Evolutionary conservation across 495 filamentous ascomycete genomes (phyloP).

Genomic region (Aspergillus ostianus): DNA sequence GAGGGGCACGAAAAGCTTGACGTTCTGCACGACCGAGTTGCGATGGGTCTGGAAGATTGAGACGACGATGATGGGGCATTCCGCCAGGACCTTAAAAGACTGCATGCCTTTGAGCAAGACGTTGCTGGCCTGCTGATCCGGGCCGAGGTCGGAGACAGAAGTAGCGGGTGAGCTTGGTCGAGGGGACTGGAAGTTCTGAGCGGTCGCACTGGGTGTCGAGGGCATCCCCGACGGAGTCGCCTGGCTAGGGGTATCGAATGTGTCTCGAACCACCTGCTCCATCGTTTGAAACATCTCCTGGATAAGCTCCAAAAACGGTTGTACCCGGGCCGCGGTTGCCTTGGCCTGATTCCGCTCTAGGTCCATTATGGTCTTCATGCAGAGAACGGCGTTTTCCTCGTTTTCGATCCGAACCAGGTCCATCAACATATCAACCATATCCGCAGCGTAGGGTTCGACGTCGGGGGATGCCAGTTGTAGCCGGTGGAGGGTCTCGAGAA

Average conservation of each 20-base stretch:
- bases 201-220: constrained; percentile 70
- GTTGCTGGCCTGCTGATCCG: constrained; percentile 78
- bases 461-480: constrained; percentile 80
- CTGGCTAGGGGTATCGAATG: constrained; percentile 74
- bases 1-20: constrained; percentile 87
- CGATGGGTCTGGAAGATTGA: constrained; percentile 96
- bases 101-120: constrained; percentile 88
- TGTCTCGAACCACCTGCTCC: constrained; percentile 89
- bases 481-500: constrained; percentile 92
- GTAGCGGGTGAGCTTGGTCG: constrained; percentile 86
- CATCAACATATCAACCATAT: constrained; percentile 88
- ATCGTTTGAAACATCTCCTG: constrained; percentile 93
- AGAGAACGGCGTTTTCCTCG: constrained; percentile 96
- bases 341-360: constrained; percentile 89
- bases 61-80: constrained; percentile 98
- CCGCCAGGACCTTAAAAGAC: constrained; percentile 96
- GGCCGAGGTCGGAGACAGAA: constrained; percentile 69
- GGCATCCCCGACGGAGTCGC: constrained; percentile 66
- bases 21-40: constrained; percentile 72
- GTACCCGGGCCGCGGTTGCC: constrained; percentile 73
- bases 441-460: constrained; percentile 80
- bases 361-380: constrained; percentile 97
- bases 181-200: constrained; percentile 78
- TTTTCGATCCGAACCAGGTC: constrained; percentile 85
- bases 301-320: constrained; percentile 86